These are phyloP conservation scores for Chalaropsis ovoidea DNA, from an alignment of 2,329 filamentous ascomycete species.

Conservation along the genomic window DNA sequence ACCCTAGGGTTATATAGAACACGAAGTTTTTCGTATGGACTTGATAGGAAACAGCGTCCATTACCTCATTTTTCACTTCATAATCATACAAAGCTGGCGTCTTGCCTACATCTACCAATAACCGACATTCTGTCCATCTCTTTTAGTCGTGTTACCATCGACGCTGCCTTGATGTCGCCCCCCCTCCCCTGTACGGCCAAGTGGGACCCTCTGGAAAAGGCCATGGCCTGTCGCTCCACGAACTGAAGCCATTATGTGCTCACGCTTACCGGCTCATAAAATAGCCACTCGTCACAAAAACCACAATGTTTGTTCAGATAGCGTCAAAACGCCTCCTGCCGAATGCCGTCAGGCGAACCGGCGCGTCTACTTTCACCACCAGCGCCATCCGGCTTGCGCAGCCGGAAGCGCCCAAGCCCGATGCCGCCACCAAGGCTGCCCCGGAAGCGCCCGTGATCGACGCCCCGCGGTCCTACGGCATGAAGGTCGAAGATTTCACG, in stretches of 20 bases:
- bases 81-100: too few species aligned
- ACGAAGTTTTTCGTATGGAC: background rate
- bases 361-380: constrained; percentile 41
- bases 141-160: too few species aligned
- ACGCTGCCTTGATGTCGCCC: too few species aligned
- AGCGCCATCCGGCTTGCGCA: constrained; percentile 40
- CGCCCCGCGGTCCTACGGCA: constrained; percentile 51
- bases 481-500: constrained; percentile 44
- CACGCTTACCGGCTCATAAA: background rate
- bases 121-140: too few species aligned
- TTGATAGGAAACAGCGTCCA: too few species aligned
- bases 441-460: constrained; percentile 39
- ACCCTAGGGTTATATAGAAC: background rate
- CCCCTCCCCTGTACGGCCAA: background rate
- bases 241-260: background rate
- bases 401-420: constrained; percentile 32
- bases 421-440: constrained; percentile 24
- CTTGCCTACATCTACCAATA: too few species aligned
- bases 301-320: constrained; percentile 6
- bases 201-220: background rate
- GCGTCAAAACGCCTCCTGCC: background rate
- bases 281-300: background rate
- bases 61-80: too few species aligned
- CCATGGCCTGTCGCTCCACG: background rate
- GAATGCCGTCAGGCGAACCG: background rate